phyloP scores from a whole-genome alignment of 2,329 filamentous ascomycete genomes.

The Hymenoscyphus fraxineus region DNA sequence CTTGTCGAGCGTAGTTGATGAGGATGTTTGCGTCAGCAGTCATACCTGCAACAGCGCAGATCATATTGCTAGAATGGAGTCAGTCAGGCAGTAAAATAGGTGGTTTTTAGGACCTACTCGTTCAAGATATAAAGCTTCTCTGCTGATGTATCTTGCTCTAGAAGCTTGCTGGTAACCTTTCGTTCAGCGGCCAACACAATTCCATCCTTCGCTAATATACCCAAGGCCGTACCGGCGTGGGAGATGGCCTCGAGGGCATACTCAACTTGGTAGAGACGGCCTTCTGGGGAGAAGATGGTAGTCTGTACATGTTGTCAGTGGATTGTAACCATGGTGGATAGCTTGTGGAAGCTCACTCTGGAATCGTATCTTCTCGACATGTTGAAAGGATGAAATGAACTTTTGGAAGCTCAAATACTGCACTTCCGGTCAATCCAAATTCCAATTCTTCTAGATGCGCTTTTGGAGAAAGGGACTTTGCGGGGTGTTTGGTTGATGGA shows the following conservation, averaged over 20 bases:
- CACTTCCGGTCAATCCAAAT: neutral
- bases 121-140: slow-evolving; percentile 99
- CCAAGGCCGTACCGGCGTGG: slow-evolving; percentile 93
- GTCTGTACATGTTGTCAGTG: slow-evolving; percentile 55
- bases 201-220: slow-evolving; percentile 95
- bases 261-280: slow-evolving; percentile 97
- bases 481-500: slow-evolving; percentile 6
- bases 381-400: slow-evolving; percentile 26
- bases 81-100: slow-evolving; percentile 14
- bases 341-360: slow-evolving; percentile 60
- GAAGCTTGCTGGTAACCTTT: slow-evolving; percentile 97
- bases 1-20: slow-evolving; percentile 98
- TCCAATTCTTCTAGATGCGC: neutral
- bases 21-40: slow-evolving; percentile 99
- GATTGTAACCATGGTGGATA: slow-evolving; percentile 16
- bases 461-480: neutral
- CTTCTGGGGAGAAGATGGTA: slow-evolving; percentile 99
- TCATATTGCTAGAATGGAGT: slow-evolving; percentile 78
- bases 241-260: slow-evolving; percentile 99
- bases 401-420: neutral
- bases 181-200: slow-evolving; percentile 97
- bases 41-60: slow-evolving; percentile 98
- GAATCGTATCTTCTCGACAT: slow-evolving; percentile 99
- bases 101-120: slow-evolving; percentile 60
- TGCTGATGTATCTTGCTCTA: slow-evolving; percentile 98